Evolutionary conservation across 2,329 filamentous ascomycete species (phyloP), one percentile per base, ranked within the genome.

Genomic region (Ophiostoma novo-ulmi): DNA sequence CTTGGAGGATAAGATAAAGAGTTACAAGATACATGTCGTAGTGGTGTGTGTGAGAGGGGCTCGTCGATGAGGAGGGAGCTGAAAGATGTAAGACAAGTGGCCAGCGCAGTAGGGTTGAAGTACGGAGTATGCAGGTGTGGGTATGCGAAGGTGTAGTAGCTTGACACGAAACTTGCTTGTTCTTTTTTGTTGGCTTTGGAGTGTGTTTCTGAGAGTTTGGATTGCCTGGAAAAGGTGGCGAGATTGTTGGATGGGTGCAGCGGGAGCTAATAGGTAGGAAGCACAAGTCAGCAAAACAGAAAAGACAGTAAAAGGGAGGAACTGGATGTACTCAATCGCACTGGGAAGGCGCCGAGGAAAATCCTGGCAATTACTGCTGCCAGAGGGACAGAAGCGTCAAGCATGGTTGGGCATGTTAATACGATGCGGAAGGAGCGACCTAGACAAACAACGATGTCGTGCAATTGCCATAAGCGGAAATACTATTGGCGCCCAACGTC

Each of bases 51-150:
- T n/a, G n/a, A 14, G 61, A 64, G 61, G 61, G 61, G 61, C 31
- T 36, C 17, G 5, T 58, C n/a, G 52, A 26, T 11, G 22, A 26
- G 8, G 41, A n/a, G 39, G 14, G 13, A 39, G 52, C 63, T 39
- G 35, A 70, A 70, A 36, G 11, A 44, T 67, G 69, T 67, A 67
- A 70, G 44, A 66, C 63, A 55, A 55, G 31, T 55, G 69, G 52
- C 52, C 52, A 58, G 52, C 52, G n/a, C 52, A 14, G 52, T 17
- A 58, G 52, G 52, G 44, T 39, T 41, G 44, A 35, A 26, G 63
- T 22, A 41, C 20, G 8, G 35, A 22, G 20, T 55, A 48, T 48
- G 36, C 17, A 39, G 20, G 63, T 26, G 36, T 22, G 36, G 63
- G 3, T 22, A 65, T 17, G 36, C 36, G 36, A 65, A 36, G 20